A percentile compares a stretch with the other conserved stretches of the same genome.
Evolutionary conservation across 2,329 filamentous ascomycete genomes (phyloP).

Genomic region (Ambrosiella beaveri): DNA sequence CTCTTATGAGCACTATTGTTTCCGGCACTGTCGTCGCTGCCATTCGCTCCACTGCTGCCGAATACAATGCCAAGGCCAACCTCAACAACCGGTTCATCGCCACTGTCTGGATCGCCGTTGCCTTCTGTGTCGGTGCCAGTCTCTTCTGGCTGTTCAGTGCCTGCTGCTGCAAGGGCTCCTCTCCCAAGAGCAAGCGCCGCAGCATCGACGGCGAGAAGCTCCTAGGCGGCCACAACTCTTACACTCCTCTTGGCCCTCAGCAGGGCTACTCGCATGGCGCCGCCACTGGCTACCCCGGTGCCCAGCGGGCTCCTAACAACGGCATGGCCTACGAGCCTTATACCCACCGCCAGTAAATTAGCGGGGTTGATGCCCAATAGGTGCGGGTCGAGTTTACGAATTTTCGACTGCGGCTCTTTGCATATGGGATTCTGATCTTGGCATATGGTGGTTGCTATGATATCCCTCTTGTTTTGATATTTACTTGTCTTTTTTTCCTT

Average conservation of each 20-base stretch:
- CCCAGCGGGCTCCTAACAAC: slow-evolving; percentile 25
- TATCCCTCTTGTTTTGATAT: slow-evolving; percentile 1
- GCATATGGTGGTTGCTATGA: background rate
- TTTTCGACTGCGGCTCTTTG: slow-evolving; percentile 1
- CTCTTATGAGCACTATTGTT: slow-evolving; percentile 57
- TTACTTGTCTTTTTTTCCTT: background rate
- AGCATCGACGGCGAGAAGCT: slow-evolving; percentile 24
- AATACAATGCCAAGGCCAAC: slow-evolving; percentile 50
- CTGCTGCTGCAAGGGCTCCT: slow-evolving; percentile 62
- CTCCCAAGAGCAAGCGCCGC: slow-evolving; percentile 28
- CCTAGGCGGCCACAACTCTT: slow-evolving; percentile 15
- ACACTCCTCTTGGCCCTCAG: slow-evolving; percentile 22
- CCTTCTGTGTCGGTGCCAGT: slow-evolving; percentile 55
- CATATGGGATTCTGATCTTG: background rate
- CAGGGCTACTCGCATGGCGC: slow-evolving; percentile 17
- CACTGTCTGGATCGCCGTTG: slow-evolving; percentile 62
- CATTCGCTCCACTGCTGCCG: slow-evolving; percentile 47
- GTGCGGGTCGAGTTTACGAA: slow-evolving; percentile 6
- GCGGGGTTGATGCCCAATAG: background rate
- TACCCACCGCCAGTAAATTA: slow-evolving; percentile 35
- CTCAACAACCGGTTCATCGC: slow-evolving; percentile 56
- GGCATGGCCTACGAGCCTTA: slow-evolving; percentile 48
- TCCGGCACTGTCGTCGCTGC: slow-evolving; percentile 52
- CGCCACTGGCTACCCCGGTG: slow-evolving; percentile 4
- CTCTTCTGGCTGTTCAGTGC: slow-evolving; percentile 85